A percentile compares a stretch with the other conserved stretches of the same genome.
These are phyloP conservation scores for Aureobasidium sp. DNA, from an alignment of 2,329 filamentous ascomycete genomes.

Conservation along the genomic window DNA sequence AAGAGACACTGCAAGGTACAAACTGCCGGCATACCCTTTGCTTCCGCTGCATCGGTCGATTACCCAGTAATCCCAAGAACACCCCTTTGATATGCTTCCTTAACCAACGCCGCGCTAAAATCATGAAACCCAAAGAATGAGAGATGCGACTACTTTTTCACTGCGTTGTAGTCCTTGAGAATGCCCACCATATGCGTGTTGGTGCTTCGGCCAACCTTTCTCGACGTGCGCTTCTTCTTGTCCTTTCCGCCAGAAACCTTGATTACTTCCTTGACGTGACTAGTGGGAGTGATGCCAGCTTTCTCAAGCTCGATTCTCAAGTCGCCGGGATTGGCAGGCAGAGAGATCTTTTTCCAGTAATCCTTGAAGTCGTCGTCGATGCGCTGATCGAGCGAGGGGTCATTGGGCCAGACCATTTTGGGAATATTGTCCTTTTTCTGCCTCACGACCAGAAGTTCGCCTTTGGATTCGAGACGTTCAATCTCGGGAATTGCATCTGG, in stretches of 20 bases:
- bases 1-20: neutral
- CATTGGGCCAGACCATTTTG: constrained; percentile 82
- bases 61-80: neutral
- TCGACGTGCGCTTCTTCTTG: constrained; percentile 68
- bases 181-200: constrained; percentile 82
- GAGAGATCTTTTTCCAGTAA: constrained; percentile 74
- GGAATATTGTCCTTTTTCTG: constrained; percentile 89
- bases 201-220: constrained; percentile 71
- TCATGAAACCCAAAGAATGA: neutral
- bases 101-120: constrained; percentile 15
- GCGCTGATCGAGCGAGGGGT: constrained; percentile 51
- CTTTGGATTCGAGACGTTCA: constrained; percentile 66
- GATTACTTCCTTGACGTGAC: constrained; percentile 61
- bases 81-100: constrained; percentile 1
- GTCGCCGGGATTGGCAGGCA: constrained; percentile 65
- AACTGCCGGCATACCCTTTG: neutral
- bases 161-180: constrained; percentile 61
- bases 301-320: constrained; percentile 69
- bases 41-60: neutral
- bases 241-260: constrained; percentile 50
- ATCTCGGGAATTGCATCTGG: constrained; percentile 74
- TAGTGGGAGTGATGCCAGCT: constrained; percentile 77
- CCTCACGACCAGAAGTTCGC: constrained; percentile 76
- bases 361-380: constrained; percentile 77
- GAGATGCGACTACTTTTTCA: constrained; percentile 15